Percentiles rank a stretch among this genome's conserved stretches.
These are phyloP conservation scores for Platanthera zijinensis DNA, from an alignment of 106 monocot species.

Conservation along the genomic window DNA sequence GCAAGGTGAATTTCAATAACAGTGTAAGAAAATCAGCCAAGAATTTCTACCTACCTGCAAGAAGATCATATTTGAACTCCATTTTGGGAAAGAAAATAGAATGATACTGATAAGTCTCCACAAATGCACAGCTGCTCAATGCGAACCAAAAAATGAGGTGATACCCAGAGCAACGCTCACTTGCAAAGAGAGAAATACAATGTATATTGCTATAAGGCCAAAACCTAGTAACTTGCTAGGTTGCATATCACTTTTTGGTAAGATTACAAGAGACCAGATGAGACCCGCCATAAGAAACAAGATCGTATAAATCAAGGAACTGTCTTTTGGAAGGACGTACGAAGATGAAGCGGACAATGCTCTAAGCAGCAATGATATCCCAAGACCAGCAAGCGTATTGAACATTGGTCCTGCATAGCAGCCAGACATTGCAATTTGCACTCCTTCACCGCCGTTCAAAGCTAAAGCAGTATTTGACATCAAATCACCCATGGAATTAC, in stretches of 20 bases:
- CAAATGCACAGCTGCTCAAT: constrained; percentile 2
- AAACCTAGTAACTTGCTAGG: constrained; percentile 56
- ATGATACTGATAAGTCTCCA: background rate
- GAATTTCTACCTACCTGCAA: background rate
- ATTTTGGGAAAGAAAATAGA: background rate
- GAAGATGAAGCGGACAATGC: constrained; percentile 37
- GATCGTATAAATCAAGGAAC: constrained; percentile 62
- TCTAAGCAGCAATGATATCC: constrained; percentile 64
- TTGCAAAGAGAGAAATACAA: constrained; percentile 50
- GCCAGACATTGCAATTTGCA: constrained; percentile 96
- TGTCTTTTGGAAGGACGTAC: constrained; percentile 57
- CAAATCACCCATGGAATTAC: constrained; percentile 98
- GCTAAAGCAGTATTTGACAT: constrained; percentile 87
- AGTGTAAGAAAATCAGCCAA: background rate
- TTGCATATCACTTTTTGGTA: constrained; percentile 52
- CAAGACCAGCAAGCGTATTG: constrained; percentile 89
- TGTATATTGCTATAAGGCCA: constrained; percentile 60
- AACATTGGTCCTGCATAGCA: constrained; percentile 99
- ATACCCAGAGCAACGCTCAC: constrained; percentile 42
- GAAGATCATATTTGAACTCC: background rate
- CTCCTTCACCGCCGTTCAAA: constrained; percentile 73
- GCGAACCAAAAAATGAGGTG: constrained; percentile 27
- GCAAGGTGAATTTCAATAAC: background rate
- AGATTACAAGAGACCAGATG: constrained; percentile 49
- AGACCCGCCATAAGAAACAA: constrained; percentile 62